Evolutionary conservation across 345 rosid species (phyloP).

Genomic region (Brassica cretica): DNA sequence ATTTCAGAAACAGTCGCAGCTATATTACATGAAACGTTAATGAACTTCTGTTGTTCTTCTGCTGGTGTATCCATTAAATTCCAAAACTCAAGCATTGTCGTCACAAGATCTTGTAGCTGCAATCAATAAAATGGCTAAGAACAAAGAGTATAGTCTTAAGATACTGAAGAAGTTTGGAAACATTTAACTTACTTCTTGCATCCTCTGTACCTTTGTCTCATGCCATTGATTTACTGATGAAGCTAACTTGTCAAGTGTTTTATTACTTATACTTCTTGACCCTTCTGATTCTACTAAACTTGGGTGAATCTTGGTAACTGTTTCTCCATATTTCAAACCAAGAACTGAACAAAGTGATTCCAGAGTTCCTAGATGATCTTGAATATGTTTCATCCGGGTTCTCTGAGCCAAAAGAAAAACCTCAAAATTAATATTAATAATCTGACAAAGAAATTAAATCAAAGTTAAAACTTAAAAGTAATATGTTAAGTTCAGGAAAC

Average conservation of each 20-base stretch:
- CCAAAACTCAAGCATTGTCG: conserved; percentile 89
- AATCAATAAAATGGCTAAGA: conserved; percentile 17
- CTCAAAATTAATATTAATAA: neutral
- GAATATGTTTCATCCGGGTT: conserved; percentile 63
- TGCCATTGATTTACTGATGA: conserved; percentile 50
- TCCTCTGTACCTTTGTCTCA: conserved; percentile 74
- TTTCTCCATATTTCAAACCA: conserved; percentile 57
- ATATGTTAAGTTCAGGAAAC: conserved; percentile 27
- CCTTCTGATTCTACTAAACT: conserved; percentile 57
- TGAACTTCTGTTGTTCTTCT: conserved; percentile 86
- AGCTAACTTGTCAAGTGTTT: conserved; percentile 53
- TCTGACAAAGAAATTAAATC: neutral
- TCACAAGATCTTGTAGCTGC: conserved; percentile 97
- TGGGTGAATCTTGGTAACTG: conserved; percentile 53
- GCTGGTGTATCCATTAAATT: conserved; percentile 92
- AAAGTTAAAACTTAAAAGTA: neutral
- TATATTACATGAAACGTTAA: conserved; percentile 75
- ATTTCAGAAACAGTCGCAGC: conserved; percentile 95
- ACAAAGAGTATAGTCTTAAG: neutral
- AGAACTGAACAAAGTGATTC: conserved; percentile 70
- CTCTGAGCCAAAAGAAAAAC: conserved; percentile 46
- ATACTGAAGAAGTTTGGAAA: neutral
- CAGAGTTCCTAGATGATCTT: conserved; percentile 49
- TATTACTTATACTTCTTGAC: conserved; percentile 51
- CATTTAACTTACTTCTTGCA: conserved; percentile 60